These are phyloP conservation scores for Ceratocystis alfenasii DNA, from an alignment of 2,329 filamentous ascomycete species.

Conservation along the genomic window DNA sequence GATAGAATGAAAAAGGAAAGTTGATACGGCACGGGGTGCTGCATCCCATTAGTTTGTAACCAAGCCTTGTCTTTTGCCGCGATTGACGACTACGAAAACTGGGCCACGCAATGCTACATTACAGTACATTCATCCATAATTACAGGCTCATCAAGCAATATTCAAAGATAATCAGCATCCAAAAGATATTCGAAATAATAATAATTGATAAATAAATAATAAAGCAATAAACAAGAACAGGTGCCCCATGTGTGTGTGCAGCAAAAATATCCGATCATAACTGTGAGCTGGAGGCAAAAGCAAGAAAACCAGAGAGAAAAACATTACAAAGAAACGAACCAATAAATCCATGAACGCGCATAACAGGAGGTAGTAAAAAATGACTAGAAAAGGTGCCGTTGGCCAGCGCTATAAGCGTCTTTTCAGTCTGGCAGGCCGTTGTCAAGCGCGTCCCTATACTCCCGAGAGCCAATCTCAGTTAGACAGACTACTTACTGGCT, in stretches of 20 bases:
- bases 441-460: no score
- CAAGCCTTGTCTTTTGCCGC: not conserved
- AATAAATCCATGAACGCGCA: conserved; percentile 6
- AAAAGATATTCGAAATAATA: not conserved
- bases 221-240: not conserved
- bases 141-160: not conserved
- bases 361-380: conserved; percentile 6
- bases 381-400: not conserved
- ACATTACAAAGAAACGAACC: conserved; percentile 6
- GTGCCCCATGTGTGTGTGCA: conserved; percentile 2
- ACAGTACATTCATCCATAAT: not conserved
- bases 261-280: conserved; percentile 1
- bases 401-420: not conserved
- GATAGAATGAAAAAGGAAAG: no score
- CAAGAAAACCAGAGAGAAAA: not conserved
- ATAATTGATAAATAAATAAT: not conserved
- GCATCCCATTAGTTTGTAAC: not conserved
- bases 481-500: not conserved
- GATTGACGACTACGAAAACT: no score
- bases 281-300: conserved; percentile 1
- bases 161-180: no score
- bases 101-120: no score
- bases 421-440: no score
- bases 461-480: not conserved
- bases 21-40: not conserved